These are phyloP conservation scores for Actinomortierella wolfii DNA, from an alignment of 371 early-diverging fungal species.

Conservation along the genomic window DNA sequence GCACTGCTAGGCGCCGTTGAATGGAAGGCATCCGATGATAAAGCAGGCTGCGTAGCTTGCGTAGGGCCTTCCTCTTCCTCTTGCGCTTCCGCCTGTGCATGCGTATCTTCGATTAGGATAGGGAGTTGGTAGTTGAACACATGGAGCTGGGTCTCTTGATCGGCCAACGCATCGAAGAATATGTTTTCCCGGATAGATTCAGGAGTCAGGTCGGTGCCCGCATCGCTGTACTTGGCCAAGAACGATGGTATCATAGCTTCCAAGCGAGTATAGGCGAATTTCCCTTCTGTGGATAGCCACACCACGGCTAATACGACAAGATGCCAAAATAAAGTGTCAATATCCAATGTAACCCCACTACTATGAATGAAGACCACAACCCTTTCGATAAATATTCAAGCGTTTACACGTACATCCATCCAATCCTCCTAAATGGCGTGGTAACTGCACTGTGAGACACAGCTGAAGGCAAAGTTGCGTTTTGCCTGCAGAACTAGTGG, in stretches of 20 bases:
- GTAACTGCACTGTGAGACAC: slow-evolving; percentile 68
- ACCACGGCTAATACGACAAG: slow-evolving; percentile 50
- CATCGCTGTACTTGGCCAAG: slow-evolving; percentile 30
- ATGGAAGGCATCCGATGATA: neutral
- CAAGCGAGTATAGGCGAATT: slow-evolving; percentile 58
- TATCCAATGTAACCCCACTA: neutral
- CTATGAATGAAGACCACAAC: neutral
- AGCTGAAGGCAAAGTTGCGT: slow-evolving; percentile 85
- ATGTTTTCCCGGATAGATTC: slow-evolving; percentile 49
- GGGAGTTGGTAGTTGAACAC: slow-evolving; percentile 74
- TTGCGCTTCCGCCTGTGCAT: slow-evolving; percentile 1
- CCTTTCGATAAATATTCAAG: neutral
- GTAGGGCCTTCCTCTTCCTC: neutral
- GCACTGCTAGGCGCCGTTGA: neutral
- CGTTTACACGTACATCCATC: slow-evolving; percentile 52
- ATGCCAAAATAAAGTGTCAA: neutral
- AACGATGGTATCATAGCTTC: slow-evolving; percentile 51
- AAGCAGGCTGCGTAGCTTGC: neutral
- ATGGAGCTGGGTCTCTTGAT: slow-evolving; percentile 74
- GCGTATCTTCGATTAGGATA: slow-evolving; percentile 52
- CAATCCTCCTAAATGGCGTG: slow-evolving; percentile 60
- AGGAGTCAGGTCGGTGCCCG: slow-evolving; percentile 15
- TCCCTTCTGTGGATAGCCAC: slow-evolving; percentile 69
- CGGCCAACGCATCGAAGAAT: slow-evolving; percentile 65
- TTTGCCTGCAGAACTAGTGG: slow-evolving; percentile 73